These are phyloP conservation scores for Metschnikowia proteae DNA, from an alignment of 805 yeast species.

Conservation along the genomic window DNA sequence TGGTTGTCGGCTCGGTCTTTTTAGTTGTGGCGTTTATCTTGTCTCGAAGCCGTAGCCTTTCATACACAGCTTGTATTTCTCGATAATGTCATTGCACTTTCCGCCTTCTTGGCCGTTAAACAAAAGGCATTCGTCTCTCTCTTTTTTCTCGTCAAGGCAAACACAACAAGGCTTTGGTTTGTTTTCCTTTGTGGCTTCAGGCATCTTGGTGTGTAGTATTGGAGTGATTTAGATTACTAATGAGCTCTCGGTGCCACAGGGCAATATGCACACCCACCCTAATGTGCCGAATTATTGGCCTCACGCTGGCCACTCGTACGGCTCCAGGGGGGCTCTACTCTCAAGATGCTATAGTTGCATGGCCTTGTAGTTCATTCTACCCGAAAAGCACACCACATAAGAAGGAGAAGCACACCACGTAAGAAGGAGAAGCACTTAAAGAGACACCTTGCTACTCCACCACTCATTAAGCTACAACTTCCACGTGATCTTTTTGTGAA, in stretches of 20 bases:
- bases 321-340: too few species aligned
- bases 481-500: too few species aligned
- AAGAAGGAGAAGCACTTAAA: too few species aligned
- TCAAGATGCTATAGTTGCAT: too few species aligned
- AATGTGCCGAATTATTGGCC: not conserved
- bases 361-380: too few species aligned
- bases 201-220: slow-evolving; percentile 4
- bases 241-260: slow-evolving; percentile 1
- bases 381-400: too few species aligned
- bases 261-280: slow-evolving; percentile 1
- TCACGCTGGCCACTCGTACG: not conserved
- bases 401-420: too few species aligned
- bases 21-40: slow-evolving; percentile 11
- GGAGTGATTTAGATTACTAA: not conserved
- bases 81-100: slow-evolving; percentile 70
- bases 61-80: slow-evolving; percentile 83
- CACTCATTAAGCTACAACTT: too few species aligned
- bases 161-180: slow-evolving; percentile 97
- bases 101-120: slow-evolving; percentile 79
- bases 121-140: slow-evolving; percentile 83
- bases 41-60: slow-evolving; percentile 79
- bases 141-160: slow-evolving; percentile 76
- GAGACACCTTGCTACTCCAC: too few species aligned
- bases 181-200: slow-evolving; percentile 19
- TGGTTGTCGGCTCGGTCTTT: not conserved